Evolutionary conservation across 2,329 filamentous ascomycete genomes (phyloP).

Genomic region (Paraphoma chrysanthemicola): DNA sequence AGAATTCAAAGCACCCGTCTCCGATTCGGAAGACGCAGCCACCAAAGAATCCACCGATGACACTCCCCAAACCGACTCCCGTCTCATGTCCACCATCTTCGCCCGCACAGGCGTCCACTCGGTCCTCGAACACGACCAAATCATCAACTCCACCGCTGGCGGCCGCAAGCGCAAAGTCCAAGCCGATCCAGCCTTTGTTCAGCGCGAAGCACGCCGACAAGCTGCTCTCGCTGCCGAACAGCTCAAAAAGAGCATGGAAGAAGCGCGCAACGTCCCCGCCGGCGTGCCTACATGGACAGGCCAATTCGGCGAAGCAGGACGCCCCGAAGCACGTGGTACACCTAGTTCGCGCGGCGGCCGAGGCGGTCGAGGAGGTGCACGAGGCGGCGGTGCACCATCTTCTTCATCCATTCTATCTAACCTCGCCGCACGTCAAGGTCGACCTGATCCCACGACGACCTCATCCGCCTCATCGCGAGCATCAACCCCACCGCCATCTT

Average conservation of each 20-base stretch:
- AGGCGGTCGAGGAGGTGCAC: slow-evolving; percentile 33
- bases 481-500: slow-evolving; percentile 34
- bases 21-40: slow-evolving; percentile 31
- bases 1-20: slow-evolving; percentile 45
- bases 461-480: slow-evolving; percentile 30
- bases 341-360: slow-evolving; percentile 49
- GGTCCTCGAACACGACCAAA: slow-evolving; percentile 92
- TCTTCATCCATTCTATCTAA: slow-evolving; percentile 53
- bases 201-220: slow-evolving; percentile 80
- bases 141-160: slow-evolving; percentile 61
- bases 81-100: slow-evolving; percentile 89
- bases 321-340: slow-evolving; percentile 57
- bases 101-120: slow-evolving; percentile 84
- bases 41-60: slow-evolving; percentile 8
- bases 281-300: slow-evolving; percentile 96
- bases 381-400: slow-evolving; percentile 50
- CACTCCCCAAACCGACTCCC: slow-evolving; percentile 55
- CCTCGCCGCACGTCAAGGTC: slow-evolving; percentile 51
- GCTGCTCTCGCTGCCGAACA: slow-evolving; percentile 79
- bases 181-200: slow-evolving; percentile 79
- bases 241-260: slow-evolving; percentile 74
- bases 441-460: slow-evolving; percentile 17
- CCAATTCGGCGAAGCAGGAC: slow-evolving; percentile 76
- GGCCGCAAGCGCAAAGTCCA: slow-evolving; percentile 69
- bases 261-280: slow-evolving; percentile 74